Conservation (phyloP, 805 yeast genomes). For the Saccharomycopsis olivae region DNA sequence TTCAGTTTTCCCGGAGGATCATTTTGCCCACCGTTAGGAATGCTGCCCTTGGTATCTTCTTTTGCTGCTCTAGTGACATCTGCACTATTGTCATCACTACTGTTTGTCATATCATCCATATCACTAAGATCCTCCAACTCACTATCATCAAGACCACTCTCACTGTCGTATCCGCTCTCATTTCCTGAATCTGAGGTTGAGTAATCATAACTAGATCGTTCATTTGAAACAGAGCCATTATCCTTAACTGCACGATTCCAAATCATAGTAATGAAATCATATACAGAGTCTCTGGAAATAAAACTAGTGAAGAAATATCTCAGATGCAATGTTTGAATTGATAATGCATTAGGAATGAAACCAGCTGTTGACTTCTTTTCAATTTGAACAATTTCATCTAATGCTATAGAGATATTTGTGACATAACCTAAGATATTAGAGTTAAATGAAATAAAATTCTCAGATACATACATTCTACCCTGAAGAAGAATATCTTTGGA, state of each 20-base stretch:
- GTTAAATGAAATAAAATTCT: constrained; percentile 47
- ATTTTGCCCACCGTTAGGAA: neutral
- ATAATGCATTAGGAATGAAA: constrained; percentile 60
- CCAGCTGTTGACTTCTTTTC: constrained; percentile 59
- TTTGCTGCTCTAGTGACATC: constrained; percentile 3
- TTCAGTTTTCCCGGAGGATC: neutral
- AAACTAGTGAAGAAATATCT: constrained; percentile 58
- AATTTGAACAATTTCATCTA: constrained; percentile 50
- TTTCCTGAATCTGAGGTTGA: neutral
- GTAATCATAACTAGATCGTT: neutral
- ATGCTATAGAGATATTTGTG: constrained; percentile 45
- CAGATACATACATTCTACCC: constrained; percentile 52
- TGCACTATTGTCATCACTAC: constrained; percentile 4
- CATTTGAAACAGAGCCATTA: constrained; percentile 5
- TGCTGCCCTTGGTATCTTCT: neutral
- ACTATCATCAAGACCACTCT: constrained; percentile 1
- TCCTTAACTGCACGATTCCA: constrained; percentile 40
- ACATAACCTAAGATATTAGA: constrained; percentile 62
- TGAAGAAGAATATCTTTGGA: constrained; percentile 58
- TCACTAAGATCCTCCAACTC: constrained; percentile 9
- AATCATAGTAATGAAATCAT: constrained; percentile 41
- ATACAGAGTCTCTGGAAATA: constrained; percentile 44
- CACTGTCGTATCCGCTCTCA: neutral
- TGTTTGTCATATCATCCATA: constrained; percentile 13
- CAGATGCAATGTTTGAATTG: constrained; percentile 50